A percentile compares a stretch with the other conserved stretches of the same genome.
Conservation (phyloP, 2,329 filamentous ascomycete species). For the Fusarium fracticaudum region DNA sequence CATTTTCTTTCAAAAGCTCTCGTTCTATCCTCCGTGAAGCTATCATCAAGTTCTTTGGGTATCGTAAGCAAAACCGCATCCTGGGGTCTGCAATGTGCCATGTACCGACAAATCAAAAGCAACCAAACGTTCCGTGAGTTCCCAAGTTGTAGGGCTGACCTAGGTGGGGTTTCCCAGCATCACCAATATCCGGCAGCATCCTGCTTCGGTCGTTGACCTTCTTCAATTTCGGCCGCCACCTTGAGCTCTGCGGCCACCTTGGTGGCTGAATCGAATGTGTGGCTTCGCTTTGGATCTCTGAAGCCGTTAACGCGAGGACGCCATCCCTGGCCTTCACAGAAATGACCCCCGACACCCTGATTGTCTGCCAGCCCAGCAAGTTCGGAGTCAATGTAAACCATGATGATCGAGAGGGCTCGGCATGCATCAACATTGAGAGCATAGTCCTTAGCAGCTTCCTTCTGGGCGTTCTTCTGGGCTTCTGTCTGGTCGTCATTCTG, state of each 20-base stretch:
- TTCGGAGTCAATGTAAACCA: not conserved
- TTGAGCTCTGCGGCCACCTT: not conserved
- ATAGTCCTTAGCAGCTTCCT: not conserved
- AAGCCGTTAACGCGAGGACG: not conserved
- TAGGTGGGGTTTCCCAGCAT: not conserved
- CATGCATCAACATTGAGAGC: slow-evolving; percentile 36
- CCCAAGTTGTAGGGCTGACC: not conserved
- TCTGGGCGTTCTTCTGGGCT: not conserved
- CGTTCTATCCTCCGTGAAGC: not conserved
- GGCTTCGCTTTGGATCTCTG: not conserved
- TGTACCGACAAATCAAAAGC: not conserved
- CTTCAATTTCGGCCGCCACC: not conserved
- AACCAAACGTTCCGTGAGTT: not conserved
- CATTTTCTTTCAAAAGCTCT: not conserved
- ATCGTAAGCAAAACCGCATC: not conserved
- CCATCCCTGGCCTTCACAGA: not conserved
- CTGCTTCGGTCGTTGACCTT: not conserved
- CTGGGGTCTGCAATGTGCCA: not conserved
- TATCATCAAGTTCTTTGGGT: not conserved
- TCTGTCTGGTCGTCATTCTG: not conserved
- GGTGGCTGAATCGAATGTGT: slow-evolving; percentile 4
- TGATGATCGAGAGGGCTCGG: not conserved
- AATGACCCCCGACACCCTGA: not conserved
- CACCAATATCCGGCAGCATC: not conserved
- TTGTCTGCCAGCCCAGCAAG: not conserved